phyloP scores from a whole-genome alignment of 108 stramenopile genomes.

The Aurantiochytrium sp. region DNA sequence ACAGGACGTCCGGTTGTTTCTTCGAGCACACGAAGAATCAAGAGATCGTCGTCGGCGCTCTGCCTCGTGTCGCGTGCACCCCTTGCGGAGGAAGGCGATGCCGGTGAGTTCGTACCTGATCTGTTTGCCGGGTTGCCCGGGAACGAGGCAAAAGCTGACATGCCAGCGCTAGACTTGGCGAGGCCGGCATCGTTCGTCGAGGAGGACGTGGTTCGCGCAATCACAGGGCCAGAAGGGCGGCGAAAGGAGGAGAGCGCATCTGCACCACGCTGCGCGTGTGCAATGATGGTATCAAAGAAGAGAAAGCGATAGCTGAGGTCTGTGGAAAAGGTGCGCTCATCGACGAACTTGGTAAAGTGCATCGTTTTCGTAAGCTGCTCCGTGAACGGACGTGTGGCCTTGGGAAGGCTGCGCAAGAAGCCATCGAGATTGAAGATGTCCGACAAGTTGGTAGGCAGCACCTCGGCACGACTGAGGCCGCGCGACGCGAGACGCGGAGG shows the following conservation, averaged over 20 bases:
- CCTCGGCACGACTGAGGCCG: not conserved
- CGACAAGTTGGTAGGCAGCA: not conserved
- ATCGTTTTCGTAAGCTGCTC: not conserved
- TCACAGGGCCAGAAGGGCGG: too few relatives aligned
- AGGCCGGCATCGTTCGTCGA: too few relatives aligned
- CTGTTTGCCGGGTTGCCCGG: too few relatives aligned
- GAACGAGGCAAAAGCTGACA: too few relatives aligned
- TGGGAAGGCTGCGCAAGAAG: not conserved
- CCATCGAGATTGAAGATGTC: not conserved
- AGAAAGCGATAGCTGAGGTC: not conserved
- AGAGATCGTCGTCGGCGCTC: not conserved
- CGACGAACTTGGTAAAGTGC: conserved; percentile 12
- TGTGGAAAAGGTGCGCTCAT: conserved; percentile 6
- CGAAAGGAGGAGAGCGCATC: too few relatives aligned
- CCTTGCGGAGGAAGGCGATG: too few relatives aligned
- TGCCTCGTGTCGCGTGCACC: too few relatives aligned
- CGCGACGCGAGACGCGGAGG: not conserved
- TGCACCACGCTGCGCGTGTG: not conserved
- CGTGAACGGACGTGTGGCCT: not conserved
- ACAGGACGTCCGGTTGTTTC: not conserved
- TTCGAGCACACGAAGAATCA: not conserved
- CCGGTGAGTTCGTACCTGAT: too few relatives aligned
- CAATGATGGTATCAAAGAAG: not conserved
- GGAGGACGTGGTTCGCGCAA: too few relatives aligned
- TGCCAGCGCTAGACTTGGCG: too few relatives aligned